These are phyloP conservation scores for Plenodomus biglobosus DNA, from an alignment of 2,329 filamentous ascomycete species.

Conservation along the genomic window DNA sequence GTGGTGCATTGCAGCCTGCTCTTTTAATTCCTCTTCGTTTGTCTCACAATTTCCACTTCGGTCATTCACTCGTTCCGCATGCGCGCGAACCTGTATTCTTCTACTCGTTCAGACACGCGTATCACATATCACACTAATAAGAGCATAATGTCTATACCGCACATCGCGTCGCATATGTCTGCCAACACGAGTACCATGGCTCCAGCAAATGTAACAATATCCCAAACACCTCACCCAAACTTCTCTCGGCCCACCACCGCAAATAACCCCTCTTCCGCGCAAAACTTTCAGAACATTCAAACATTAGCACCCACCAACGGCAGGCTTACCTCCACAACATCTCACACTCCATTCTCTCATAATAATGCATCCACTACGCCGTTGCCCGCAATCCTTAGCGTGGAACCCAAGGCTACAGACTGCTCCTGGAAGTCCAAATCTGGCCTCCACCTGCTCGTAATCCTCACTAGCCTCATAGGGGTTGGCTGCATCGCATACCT, in stretches of 20 bases:
- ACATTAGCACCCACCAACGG: background rate
- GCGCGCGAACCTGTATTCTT: background rate
- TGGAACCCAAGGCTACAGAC: no score
- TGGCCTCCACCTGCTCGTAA: constrained; percentile 19
- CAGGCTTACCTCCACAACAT: background rate
- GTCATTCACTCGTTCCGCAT: no score
- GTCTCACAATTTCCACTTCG: background rate
- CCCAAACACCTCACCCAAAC: background rate
- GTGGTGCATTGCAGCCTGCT: background rate
- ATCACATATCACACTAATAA: background rate
- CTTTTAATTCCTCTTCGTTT: background rate
- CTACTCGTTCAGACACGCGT: background rate
- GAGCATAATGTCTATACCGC: background rate
- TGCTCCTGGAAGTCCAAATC: constrained; percentile 39
- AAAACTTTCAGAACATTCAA: background rate
- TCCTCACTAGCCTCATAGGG: constrained; percentile 35
- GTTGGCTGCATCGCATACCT: constrained; percentile 36
- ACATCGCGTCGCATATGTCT: background rate
- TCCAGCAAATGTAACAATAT: background rate
- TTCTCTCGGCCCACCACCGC: background rate
- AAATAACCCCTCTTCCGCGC: background rate
- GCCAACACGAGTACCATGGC: background rate
- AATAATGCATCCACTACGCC: no score
- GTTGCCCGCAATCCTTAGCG: no score
- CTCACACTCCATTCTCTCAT: background rate